Evolutionary conservation across 1,284 basidiomycete species (phyloP).

Genomic region (Boletus nobilissimus): DNA sequence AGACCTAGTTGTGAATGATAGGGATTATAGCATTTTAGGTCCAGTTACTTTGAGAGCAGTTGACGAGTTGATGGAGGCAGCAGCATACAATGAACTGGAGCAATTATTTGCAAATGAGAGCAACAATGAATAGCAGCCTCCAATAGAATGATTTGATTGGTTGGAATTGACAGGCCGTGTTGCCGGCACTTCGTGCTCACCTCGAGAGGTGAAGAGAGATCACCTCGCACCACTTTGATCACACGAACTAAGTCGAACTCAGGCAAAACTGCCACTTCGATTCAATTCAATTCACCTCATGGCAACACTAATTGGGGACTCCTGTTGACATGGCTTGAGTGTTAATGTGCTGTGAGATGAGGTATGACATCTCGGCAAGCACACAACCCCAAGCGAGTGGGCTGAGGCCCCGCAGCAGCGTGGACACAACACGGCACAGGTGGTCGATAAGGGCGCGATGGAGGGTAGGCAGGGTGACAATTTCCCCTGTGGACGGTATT

Average conservation of each 20-base stretch:
- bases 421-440: too few species aligned
- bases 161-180: background rate
- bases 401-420: too few species aligned
- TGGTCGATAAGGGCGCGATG: too few species aligned
- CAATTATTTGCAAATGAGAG: background rate
- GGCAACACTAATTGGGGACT: background rate
- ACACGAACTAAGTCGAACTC: background rate
- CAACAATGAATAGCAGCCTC: background rate
- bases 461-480: too few species aligned
- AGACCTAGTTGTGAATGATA: background rate
- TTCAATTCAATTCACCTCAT: background rate
- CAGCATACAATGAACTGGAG: background rate
- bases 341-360: too few species aligned
- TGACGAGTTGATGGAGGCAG: background rate
- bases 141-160: background rate
- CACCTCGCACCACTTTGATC: background rate
- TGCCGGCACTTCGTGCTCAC: background rate
- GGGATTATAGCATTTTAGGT: background rate
- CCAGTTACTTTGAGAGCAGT: background rate
- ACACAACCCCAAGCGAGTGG: too few species aligned
- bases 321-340: too few species aligned
- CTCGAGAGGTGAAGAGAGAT: background rate
- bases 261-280: background rate
- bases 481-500: too few species aligned
- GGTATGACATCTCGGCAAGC: too few species aligned